Conservation (phyloP, 768 basidiomycete species). For the Chalciporus pseudorubinellus region DNA sequence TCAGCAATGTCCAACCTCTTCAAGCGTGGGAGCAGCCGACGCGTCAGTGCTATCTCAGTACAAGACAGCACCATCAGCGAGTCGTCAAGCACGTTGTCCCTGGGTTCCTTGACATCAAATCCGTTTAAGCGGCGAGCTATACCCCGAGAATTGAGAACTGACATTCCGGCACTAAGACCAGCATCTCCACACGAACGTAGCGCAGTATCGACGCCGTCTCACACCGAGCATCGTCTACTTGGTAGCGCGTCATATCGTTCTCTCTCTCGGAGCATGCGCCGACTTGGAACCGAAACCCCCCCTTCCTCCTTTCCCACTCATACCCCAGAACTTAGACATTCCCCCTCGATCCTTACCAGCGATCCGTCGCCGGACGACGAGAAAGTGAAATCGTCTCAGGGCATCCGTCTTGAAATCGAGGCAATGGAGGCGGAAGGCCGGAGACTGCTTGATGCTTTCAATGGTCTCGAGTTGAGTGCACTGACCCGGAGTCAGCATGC, state of each 20-base stretch:
- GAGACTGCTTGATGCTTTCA: constrained; percentile 75
- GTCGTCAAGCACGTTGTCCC: constrained; percentile 42
- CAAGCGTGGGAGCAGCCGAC: constrained; percentile 43
- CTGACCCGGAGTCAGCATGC: constrained; percentile 41
- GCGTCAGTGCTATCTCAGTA: constrained; percentile 35
- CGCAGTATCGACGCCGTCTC: constrained; percentile 45
- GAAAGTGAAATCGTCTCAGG: constrained; percentile 53
- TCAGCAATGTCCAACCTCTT: constrained; percentile 53
- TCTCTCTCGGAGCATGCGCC: constrained; percentile 43
- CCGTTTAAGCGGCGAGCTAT: constrained; percentile 44
- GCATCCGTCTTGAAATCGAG: constrained; percentile 65
- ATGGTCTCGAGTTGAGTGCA: constrained; percentile 70
- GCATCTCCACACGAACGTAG: constrained; percentile 42
- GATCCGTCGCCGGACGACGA: constrained; percentile 53
- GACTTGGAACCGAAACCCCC: constrained; percentile 43
- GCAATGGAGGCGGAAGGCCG: constrained; percentile 69
- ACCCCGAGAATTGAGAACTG: constrained; percentile 41
- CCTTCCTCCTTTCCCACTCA: constrained; percentile 52
- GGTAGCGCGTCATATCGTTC: constrained; percentile 38
- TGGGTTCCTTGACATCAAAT: constrained; percentile 29
- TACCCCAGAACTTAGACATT: constrained; percentile 37
- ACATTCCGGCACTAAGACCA: constrained; percentile 14
- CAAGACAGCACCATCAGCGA: constrained; percentile 43
- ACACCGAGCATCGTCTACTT: constrained; percentile 21
- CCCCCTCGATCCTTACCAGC: constrained; percentile 28